Evolutionary conservation across 2,329 filamentous ascomycete genomes (phyloP), one percentile per base, ranked within the genome.

Genomic region (Fusarium subglutinans): DNA sequence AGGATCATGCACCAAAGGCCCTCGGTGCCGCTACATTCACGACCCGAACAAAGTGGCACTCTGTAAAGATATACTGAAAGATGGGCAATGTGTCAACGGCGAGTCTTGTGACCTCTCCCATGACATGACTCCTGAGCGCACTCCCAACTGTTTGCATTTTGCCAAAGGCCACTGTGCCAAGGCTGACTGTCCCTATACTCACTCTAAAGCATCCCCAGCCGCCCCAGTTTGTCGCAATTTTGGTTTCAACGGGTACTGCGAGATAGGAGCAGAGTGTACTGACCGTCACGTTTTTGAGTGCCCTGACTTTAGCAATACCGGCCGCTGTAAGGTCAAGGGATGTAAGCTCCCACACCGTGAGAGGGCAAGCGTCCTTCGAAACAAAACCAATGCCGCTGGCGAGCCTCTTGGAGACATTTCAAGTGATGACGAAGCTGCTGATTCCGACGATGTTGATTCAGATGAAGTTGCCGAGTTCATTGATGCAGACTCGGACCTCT

Each of bases 231-330:
- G 96, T 84, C 90, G 91, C 77, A 85, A 90, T 26, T 98, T 99
- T 86, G 96, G 94, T 35, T 90, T 91, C 61, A 89, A 95, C 79
- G 96, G 96, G 60, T 98, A 95, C 83, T 98, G 96, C 85, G 91
- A 93, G 70, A 93, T 93, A 81, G 96, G 96, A 69, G 88, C 89
- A 63, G 84, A 87, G 63, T 98, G 96, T 83, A 84, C 90, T 69
- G 91, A 96, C 73, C 92, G 95, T 70, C 96, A 99, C 85, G 92
- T 96, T 66, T 92, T 93, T 84, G 96, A 98, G 83, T 98, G 96
- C 83, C 96, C 96, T 72, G 93, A 97, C 82, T 98, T 97, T 86
- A 94, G 94, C 88, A 97, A 98, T 84, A 94, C 90, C 69, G 96
- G 96, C 78, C 86, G 87, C 72, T 99, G 96, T 89, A 91, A 91